Evolutionary conservation across 257 asterid species (phyloP).

Genomic region (Capsicum rhomboideum): DNA sequence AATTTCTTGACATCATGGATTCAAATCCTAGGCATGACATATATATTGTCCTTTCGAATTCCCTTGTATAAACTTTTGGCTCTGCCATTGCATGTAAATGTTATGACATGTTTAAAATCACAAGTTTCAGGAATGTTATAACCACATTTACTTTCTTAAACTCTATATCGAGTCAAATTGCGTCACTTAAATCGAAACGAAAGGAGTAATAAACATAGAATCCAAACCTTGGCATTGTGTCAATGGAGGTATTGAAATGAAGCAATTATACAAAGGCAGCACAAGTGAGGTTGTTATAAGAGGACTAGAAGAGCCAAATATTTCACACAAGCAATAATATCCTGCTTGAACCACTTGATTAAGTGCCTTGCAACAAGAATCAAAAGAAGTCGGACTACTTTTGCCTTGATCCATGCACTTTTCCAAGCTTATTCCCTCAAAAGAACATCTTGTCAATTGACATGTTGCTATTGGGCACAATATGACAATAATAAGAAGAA

Average conservation of each 20-base stretch:
- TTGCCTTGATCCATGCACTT: neutral
- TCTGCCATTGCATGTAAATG: too few species aligned
- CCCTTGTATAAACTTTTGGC: neutral
- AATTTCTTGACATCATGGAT: neutral
- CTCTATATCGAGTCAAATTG: neutral
- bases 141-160: neutral
- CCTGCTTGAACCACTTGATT: slow-evolving; percentile 3
- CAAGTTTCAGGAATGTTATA: neutral
- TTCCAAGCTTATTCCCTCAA: neutral
- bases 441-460: neutral
- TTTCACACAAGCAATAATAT: slow-evolving; percentile 6
- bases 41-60: neutral
- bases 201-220: neutral
- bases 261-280: neutral
- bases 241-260: slow-evolving; percentile 10
- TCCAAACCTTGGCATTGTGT: neutral
- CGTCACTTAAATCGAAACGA: neutral
- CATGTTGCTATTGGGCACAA: neutral
- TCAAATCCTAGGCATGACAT: neutral
- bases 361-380: slow-evolving; percentile 5
- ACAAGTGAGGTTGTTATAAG: neutral
- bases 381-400: neutral
- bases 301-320: neutral
- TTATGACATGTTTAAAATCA: neutral
- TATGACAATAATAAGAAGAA: neutral